Conservation (phyloP, 2,329 filamentous ascomycete genomes). For the Pseudopyricularia cyperi region DNA sequence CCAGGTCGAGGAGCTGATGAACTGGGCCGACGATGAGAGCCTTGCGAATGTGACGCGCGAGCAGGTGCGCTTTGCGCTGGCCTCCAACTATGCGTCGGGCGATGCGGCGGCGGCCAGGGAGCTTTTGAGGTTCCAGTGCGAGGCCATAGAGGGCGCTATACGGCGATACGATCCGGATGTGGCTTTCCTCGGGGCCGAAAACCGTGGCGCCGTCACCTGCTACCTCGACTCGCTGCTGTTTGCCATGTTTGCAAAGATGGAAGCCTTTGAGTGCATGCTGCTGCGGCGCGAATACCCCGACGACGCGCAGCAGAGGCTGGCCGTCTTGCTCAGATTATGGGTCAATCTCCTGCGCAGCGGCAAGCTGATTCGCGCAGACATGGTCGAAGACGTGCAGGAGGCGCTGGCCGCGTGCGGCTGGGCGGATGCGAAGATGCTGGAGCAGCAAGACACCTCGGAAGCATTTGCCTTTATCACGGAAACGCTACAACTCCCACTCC, state of each 20-base stretch:
- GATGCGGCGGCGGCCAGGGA: slow-evolving; percentile 64
- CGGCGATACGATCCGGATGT: slow-evolving; percentile 59
- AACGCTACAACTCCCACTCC: slow-evolving; percentile 70
- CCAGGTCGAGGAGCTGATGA: slow-evolving; percentile 28
- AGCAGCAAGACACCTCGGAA: slow-evolving; percentile 91
- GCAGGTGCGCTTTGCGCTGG: slow-evolving; percentile 39
- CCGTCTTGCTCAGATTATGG: slow-evolving; percentile 73
- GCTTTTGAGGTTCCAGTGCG: slow-evolving; percentile 64
- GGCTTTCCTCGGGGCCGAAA: slow-evolving; percentile 72
- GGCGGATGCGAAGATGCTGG: slow-evolving; percentile 61
- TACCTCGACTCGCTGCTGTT: slow-evolving; percentile 87
- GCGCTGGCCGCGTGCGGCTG: slow-evolving; percentile 77
- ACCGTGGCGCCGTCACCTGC: slow-evolving; percentile 79
- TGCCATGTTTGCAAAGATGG: slow-evolving; percentile 85
- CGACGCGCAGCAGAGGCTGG: slow-evolving; percentile 56
- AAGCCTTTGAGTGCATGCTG: slow-evolving; percentile 88
- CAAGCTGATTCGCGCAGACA: slow-evolving; percentile 70
- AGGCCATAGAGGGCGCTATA: slow-evolving; percentile 69
- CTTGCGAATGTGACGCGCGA: slow-evolving; percentile 42
- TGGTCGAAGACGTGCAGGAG: slow-evolving; percentile 56
- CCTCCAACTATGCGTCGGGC: slow-evolving; percentile 50
- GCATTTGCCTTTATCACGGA: slow-evolving; percentile 93
- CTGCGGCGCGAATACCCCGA: slow-evolving; percentile 68
- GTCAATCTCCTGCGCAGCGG: slow-evolving; percentile 84
- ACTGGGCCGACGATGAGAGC: slow-evolving; percentile 26